Evolutionary conservation across 805 yeast genomes (phyloP), one percentile per base, ranked within the genome.

Genomic region (Schizosaccharomyces cryophilus): DNA sequence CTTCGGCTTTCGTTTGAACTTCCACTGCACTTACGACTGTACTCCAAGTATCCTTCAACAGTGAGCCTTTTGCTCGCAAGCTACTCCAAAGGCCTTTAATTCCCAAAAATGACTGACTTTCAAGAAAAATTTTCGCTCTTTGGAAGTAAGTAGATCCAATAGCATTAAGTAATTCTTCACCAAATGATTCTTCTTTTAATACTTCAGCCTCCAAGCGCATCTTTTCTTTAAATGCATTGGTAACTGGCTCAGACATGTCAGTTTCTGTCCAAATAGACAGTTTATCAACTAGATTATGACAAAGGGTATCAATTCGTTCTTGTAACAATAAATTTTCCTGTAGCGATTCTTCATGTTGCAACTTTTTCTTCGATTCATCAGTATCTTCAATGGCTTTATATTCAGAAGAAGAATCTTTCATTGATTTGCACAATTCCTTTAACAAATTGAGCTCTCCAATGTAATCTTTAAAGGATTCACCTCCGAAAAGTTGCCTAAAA

Each of bases 181-280:
- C 99, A 73, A 93, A 93, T 61, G 95, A 86, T 75, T 93, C 98
- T 78, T 87, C 80, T 70, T 93, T 93, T 69, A 93, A 74, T 64
- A 85, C 84, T 68, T 89, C 94, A 17, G 95, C 95, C 70, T 93
- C 97, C 29, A 83, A 81, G 64, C 76, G 77, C 66, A 85, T 77
- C 69, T 85, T 84, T 62, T 75, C 76, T 63, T 77, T 73, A 70
- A 87, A 93, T 0, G 84, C 77, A 6, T 71, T 70, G 61, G 83
- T 75, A 47, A 89, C 82, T 40, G 81, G 85, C 0, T 73, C 74
- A 61, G 80, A 82, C 66, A 78, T 78, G 40, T 76, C 78, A 15
- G 88, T 80, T 66, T 83, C 86, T 1, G 83, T 78, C 66, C 80
- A 68, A 9, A 79, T 74, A 7, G 79, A 73, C 42, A 89, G 64